These are phyloP conservation scores for Apiospora sp. DNA, from an alignment of 2,329 filamentous ascomycete species.

Conservation along the genomic window DNA sequence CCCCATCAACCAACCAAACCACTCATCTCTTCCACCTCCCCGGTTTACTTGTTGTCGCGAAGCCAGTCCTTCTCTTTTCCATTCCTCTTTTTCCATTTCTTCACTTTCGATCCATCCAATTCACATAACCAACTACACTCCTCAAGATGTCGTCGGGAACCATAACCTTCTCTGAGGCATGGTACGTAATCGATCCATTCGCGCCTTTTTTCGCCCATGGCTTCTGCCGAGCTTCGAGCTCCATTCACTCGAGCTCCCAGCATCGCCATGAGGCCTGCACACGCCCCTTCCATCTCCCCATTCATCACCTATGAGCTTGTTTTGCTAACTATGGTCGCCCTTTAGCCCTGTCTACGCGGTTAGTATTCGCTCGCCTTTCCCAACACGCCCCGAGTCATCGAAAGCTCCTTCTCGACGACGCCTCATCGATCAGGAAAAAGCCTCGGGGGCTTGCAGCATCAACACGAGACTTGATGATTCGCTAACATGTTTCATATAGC, in stretches of 20 bases:
- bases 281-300: conserved; percentile 6
- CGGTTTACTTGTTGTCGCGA: conserved; percentile 20
- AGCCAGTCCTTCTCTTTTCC: conserved; percentile 20
- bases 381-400: background rate
- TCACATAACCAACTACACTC: conserved; percentile 30
- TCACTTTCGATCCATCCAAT: conserved; percentile 28
- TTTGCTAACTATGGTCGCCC: conserved; percentile 37
- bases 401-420: conserved; percentile 22
- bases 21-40: background rate
- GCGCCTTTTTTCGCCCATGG: conserved; percentile 32
- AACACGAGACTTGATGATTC: background rate
- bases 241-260: conserved; percentile 35
- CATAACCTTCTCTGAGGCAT: conserved; percentile 42
- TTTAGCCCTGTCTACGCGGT: conserved; percentile 96
- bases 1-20: conserved; percentile 18
- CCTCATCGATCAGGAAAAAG: conserved; percentile 22
- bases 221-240: conserved; percentile 24
- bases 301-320: background rate
- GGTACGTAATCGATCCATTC: conserved; percentile 43
- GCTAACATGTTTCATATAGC: conserved; percentile 43
- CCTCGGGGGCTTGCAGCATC: background rate
- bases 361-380: conserved; percentile 62
- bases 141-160: conserved; percentile 32
- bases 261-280: conserved; percentile 26
- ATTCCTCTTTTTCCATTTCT: conserved; percentile 26